These are phyloP conservation scores for Trametes sanguinea DNA, from an alignment of 768 basidiomycete species.

Conservation along the genomic window DNA sequence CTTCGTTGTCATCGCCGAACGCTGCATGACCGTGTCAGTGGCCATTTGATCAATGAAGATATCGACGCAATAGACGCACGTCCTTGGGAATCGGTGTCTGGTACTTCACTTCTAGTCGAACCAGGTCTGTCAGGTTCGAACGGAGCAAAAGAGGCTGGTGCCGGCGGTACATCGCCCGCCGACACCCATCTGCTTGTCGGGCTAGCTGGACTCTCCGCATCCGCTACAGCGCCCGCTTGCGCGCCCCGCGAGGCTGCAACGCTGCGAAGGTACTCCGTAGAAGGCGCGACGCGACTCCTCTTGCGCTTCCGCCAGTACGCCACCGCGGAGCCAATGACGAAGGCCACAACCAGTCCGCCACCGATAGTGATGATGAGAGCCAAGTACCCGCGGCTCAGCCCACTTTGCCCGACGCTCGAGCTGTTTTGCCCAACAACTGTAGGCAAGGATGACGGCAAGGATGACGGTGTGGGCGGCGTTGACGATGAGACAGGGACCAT, in stretches of 20 bases:
- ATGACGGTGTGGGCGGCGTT: too few relatives aligned
- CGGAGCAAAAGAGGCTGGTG: too few relatives aligned
- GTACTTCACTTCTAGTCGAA: too few relatives aligned
- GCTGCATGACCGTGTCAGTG: neutral
- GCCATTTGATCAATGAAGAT: too few relatives aligned
- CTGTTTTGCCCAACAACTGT: too few relatives aligned
- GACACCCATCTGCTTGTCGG: neutral
- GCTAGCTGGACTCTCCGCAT: neutral
- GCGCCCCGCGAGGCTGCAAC: neutral
- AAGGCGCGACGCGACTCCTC: slow-evolving; percentile 9
- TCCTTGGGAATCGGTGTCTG: too few relatives aligned
- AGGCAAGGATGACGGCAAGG: too few relatives aligned
- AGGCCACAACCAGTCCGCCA: neutral
- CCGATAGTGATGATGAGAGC: neutral
- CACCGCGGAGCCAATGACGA: neutral
- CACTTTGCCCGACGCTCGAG: neutral
- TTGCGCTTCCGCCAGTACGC: neutral
- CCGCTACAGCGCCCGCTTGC: neutral
- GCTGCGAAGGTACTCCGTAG: slow-evolving; percentile 5
- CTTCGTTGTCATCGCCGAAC: neutral
- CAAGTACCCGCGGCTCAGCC: neutral
- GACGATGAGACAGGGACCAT: too few relatives aligned
- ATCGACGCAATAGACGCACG: too few relatives aligned
- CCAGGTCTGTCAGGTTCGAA: too few relatives aligned
- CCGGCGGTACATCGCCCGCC: too few relatives aligned